Percentiles rank a stretch among this genome's conserved stretches.
phyloP scores from a whole-genome alignment of 2,329 filamentous ascomycete species.

The Thelonectria olida region DNA sequence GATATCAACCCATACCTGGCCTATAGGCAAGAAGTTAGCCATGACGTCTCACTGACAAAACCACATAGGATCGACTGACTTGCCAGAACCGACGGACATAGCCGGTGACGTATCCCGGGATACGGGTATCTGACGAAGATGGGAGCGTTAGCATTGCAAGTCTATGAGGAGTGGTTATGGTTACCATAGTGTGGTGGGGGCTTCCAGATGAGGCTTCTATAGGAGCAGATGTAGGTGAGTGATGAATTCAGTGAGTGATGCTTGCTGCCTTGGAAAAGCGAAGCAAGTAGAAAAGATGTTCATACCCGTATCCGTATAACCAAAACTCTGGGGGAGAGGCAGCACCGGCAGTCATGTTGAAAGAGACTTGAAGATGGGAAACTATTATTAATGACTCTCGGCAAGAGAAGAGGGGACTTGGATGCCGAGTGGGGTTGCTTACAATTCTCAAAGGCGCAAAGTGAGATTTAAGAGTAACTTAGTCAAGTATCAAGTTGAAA shows the following conservation, averaged over 20 bases:
- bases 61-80: slow-evolving; percentile 62
- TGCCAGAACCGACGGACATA: slow-evolving; percentile 99
- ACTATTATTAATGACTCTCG: slow-evolving; percentile 29
- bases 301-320: slow-evolving; percentile 96
- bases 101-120: slow-evolving; percentile 90
- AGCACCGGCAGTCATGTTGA: slow-evolving; percentile 50
- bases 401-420: slow-evolving; percentile 18
- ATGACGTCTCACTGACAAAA: slow-evolving; percentile 17
- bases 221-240: slow-evolving; percentile 5
- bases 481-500: neutral
- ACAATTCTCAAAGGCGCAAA: neutral
- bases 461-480: neutral
- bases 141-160: slow-evolving; percentile 16
- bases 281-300: neutral
- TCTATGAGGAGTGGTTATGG: slow-evolving; percentile 4
- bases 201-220: slow-evolving; percentile 94
- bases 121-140: slow-evolving; percentile 72
- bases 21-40: slow-evolving; percentile 29
- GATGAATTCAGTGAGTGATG: slow-evolving; percentile 16
- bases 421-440: neutral
- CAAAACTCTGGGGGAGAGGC: slow-evolving; percentile 75
- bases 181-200: slow-evolving; percentile 94
- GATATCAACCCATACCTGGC: slow-evolving; percentile 44
- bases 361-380: neutral
- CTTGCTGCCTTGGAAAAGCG: no score